Base-by-base conservation (phyloP, 257 asterid species). In the Salvia rosmarinus region DNA sequence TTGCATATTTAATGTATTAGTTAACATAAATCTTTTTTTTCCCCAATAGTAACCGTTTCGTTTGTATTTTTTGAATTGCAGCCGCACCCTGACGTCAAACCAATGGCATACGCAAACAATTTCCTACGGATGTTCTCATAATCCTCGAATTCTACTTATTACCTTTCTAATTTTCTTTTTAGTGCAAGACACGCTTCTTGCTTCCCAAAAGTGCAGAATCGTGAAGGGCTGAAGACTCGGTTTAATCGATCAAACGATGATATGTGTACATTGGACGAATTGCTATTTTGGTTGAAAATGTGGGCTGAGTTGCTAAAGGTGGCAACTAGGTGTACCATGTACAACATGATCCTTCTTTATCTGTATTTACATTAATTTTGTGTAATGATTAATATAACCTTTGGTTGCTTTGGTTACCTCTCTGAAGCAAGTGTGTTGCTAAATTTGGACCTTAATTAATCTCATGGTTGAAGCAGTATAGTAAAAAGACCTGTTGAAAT, bases 61-160 rank as follows among this genome's bases (percentile, higher is more conserved):
- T 59, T 42, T 39, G 12, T 51, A 9, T 35, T 14, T 28, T 4
- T 23, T 75, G 49, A 47, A 72, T 70, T 85, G 85, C 96, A 93
- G 98, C 92, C 89, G 10, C 98, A 93, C 78, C 98, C 98, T 9
- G 97, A 93, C 71, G 91, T 93, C 68, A 93, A 88, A 82, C 97
- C 98, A 5, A 93, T 93, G 98, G 98, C 98, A 6, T 93, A 93
- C 37, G 98, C 98, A 13, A 90, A 84, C 85, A 93, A 93, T 88
- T 93, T 93, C 86, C 84, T 93, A 35, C 75, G 94, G 35, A 83
- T 93, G 97, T 89, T 90, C 82, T 80, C 90, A 6, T 93, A 74
- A 67, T 74, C 78, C 73, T 43, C 25, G 28, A 11, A 59, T 74
- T 51, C 55, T 60, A 40, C 79, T 34, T 9, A 43, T 70, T 62